Percentiles rank a stretch among this genome's conserved stretches.
Evolutionary conservation across 306 rosid species (phyloP).

Genomic region (Fragaria nilgerrensis): DNA sequence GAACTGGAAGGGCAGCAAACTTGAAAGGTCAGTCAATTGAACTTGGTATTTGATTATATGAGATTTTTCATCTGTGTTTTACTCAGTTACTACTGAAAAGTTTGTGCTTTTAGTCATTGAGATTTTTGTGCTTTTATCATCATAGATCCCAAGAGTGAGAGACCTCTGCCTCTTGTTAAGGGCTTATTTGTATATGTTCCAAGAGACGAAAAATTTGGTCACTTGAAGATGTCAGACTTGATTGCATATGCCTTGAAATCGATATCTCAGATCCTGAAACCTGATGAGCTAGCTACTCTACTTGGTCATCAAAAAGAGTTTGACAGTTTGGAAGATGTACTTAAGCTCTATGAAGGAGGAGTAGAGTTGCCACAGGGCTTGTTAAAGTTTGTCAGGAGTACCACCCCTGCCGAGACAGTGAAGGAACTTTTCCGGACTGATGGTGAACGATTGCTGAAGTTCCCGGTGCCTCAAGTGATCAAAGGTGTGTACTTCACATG

Average conservation of each 20-base stretch:
- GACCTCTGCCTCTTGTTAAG: conserved; percentile 39
- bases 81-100: background rate
- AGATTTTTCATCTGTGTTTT: background rate
- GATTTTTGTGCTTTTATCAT: conserved; percentile 4
- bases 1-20: conserved; percentile 63
- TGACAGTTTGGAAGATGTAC: conserved; percentile 57
- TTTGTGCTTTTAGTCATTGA: background rate
- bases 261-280: conserved; percentile 53
- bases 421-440: conserved; percentile 67
- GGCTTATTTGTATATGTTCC: conserved; percentile 81
- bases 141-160: conserved; percentile 59
- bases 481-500: conserved; percentile 41
- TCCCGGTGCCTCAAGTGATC: conserved; percentile 75
- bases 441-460: conserved; percentile 56
- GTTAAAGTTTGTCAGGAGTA: conserved; percentile 42
- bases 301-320: conserved; percentile 57
- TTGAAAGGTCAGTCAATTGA: conserved; percentile 42
- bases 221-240: conserved; percentile 75
- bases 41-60: background rate
- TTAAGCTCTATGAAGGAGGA: conserved; percentile 72
- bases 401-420: conserved; percentile 52
- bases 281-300: conserved; percentile 56
- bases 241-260: conserved; percentile 68
- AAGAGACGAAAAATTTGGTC: conserved; percentile 77
- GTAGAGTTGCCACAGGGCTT: conserved; percentile 47